Evolutionary conservation across 495 filamentous ascomycete genomes (phyloP), one percentile per base, ranked within the genome.

Genomic region (Podospora bellae-mahoneyi): DNA sequence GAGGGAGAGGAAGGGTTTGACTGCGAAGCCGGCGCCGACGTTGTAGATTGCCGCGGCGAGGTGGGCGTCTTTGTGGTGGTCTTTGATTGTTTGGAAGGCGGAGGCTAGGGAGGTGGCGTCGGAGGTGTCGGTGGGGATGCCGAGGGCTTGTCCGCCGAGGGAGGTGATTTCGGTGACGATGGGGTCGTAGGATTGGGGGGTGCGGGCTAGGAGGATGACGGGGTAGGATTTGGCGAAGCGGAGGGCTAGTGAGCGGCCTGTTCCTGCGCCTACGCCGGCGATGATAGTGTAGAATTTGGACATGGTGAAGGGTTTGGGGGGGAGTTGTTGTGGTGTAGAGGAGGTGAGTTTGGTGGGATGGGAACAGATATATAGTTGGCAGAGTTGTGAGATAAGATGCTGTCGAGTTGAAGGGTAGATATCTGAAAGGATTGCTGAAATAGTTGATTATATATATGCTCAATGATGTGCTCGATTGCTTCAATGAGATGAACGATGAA

Each of bases 31-130:
- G 32, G 85, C 89, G 3, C 84, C 84, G n/a, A 89, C 88, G 74
- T 97, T 97, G 76, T 69, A 97, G 5, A 98, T 80, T 0, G 93
- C 93, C 0, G 91, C 94, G 9, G 90, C 92, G 1, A 91, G 78
- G 30, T 84, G 82, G 32, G 73, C 70, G n/a, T 73, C 82, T 0
- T 78, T 74, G 10, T 82, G 85, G 69, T 90, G 82, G 69, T 87
- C 78, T 58, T 84, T 79, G 73, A 95, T 91, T 68, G 85, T 77
- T 30, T 84, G 83, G 69, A 96, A 89, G n/a, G 92, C 91, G 2
- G 79, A 75, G 48, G 83, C 79, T 1, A 95, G 79, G 62, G 89
- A 89, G 54, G 80, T 76, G 1, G 84, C 76, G 76, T 91, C 86
- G 0, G 88, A 83, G 3, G 91, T 81, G 74, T 97, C 92, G 20